Evolutionary conservation across 768 basidiomycete genomes (phyloP).

Genomic region (Calocybe indica): DNA sequence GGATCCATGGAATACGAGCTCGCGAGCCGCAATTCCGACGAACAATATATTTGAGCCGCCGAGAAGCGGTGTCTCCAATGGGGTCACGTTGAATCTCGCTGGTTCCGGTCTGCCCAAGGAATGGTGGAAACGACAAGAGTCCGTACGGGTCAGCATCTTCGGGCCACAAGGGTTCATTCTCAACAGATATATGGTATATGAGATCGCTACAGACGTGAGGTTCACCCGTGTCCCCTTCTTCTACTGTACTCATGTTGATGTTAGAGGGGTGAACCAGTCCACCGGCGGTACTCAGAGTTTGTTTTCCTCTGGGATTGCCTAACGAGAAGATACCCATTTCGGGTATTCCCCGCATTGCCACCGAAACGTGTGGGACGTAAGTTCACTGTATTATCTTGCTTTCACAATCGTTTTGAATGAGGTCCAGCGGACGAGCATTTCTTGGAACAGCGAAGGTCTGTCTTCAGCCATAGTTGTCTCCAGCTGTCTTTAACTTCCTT

Average conservation of each 20-base stretch:
- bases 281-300: constrained; percentile 92
- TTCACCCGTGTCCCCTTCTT: constrained; percentile 1
- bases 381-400: constrained; percentile 22
- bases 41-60: constrained; percentile 23
- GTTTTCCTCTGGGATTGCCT: constrained; percentile 85
- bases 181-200: constrained; percentile 83
- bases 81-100: constrained; percentile 51
- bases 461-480: background rate
- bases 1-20: constrained; percentile 59
- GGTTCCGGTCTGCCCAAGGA: constrained; percentile 70
- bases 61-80: constrained; percentile 30
- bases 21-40: constrained; percentile 26
- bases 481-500: background rate
- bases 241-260: constrained; percentile 5
- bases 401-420: constrained; percentile 4
- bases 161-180: constrained; percentile 92
- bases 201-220: constrained; percentile 68
- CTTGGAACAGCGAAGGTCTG: constrained; percentile 80
- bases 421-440: constrained; percentile 78
- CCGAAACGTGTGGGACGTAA: constrained; percentile 89
- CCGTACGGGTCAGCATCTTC: constrained; percentile 60
- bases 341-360: constrained; percentile 79
- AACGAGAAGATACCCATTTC: constrained; percentile 86
- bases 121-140: constrained; percentile 87
- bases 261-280: constrained; percentile 60